Base-by-base conservation (phyloP, 495 filamentous ascomycete species). In the Hypoxylon perforatum region DNA sequence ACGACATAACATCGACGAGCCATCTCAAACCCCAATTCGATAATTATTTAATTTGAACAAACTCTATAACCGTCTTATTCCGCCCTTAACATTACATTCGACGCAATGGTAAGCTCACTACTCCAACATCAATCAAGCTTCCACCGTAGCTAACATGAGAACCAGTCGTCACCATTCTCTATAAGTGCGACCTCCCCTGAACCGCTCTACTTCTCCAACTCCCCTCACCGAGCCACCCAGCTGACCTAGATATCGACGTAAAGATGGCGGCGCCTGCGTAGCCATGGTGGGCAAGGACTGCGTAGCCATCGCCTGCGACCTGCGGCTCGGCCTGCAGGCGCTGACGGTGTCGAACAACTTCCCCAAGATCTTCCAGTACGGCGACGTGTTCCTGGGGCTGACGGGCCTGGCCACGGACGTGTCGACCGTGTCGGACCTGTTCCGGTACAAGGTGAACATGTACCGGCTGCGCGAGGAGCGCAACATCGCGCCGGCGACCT, bases 381-480 rank as follows among this genome's bases (percentile, higher is more conserved):
- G 92, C 75, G 91, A 93, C 76, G 92, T 94, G 67, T 97, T 96
- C 79, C 90, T 99, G n/a, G 95, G 95, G 44, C 86, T 99, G 42
- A 98, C 96, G 3, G 95, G 95, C 25, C 90, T 99, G 19, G 95
- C 96, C 21, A 98, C 95, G 58, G 95, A 99, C 79, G 92, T 99
- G 39, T 86, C 87, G 33, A 97, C 96, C 62, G 95, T 99, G 65
- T 90, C 90, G 61, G 95, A 99, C 80, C 92, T 97, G 67, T 95
- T 99, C 86, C 93, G 95, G 73, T 97, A 95, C 86, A 99, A 99
- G 84, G 93, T 97, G 72, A 99, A 99, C 85, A 94, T 99, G 92
- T 99, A 99, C 87, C 92, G 95, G 38, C 88, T 99, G 70, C 92
- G 95, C 72, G 95, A 99, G 82, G 95, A 98, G 83, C 93, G 95